Evolutionary conservation across 805 yeast species (phyloP).

Genomic region (Starmera caribaea): DNA sequence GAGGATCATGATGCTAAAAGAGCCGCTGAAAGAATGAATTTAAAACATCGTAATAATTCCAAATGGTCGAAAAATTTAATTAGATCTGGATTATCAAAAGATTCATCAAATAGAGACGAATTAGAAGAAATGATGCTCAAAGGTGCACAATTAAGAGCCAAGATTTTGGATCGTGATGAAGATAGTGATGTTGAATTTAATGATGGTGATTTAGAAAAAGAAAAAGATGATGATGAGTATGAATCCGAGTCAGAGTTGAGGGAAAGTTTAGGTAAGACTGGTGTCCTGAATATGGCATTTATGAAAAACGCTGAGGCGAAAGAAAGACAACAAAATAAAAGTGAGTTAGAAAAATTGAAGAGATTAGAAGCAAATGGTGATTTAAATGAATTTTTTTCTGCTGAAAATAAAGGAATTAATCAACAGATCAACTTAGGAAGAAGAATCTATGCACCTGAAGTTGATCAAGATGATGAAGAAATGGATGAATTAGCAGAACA

Average conservation of each 20-base stretch:
- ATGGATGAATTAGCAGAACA: constrained; percentile 26
- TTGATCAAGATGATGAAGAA: constrained; percentile 18
- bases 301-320: constrained; percentile 85
- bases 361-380: constrained; percentile 39
- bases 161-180: constrained; percentile 52
- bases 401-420: constrained; percentile 34
- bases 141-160: constrained; percentile 67
- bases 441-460: constrained; percentile 63
- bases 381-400: constrained; percentile 25
- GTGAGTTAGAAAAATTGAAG: constrained; percentile 41
- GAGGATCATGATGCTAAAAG: constrained; percentile 65
- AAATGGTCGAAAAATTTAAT: constrained; percentile 90
- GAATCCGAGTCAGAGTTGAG: constrained; percentile 23
- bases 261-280: constrained; percentile 63
- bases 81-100: constrained; percentile 84
- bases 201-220: constrained; percentile 32
- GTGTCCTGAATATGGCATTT: constrained; percentile 89
- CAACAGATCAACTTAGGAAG: constrained; percentile 62
- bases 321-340: constrained; percentile 47
- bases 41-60: constrained; percentile 81
- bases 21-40: constrained; percentile 87
- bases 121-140: constrained; percentile 90
- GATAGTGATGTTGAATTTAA: constrained; percentile 32
- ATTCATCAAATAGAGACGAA: constrained; percentile 73
- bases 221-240: constrained; percentile 37